Base-by-base conservation (phyloP, 139 green algal species). In the Medakamo hakoo region DNA sequence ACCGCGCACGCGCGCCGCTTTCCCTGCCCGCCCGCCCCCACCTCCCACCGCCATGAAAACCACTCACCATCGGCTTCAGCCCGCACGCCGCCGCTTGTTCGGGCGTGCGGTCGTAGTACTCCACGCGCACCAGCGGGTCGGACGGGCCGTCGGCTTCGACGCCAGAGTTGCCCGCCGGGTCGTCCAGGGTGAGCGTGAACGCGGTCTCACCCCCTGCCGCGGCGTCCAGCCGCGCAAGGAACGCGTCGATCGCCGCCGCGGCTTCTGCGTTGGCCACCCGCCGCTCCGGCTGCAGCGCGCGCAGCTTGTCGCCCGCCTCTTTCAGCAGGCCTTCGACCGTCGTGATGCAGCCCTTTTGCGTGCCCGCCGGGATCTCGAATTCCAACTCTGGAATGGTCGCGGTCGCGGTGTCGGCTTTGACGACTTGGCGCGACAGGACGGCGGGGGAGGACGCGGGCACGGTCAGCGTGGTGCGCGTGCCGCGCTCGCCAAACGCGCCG, bases 141-240 rank as follows among this genome's bases (percentile, higher is more conserved):
- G 59, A 29, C 4, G 32, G 30, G 26, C 55, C 65, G 23, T 25
- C 28, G 9, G 67, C 60, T 49, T 83, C 72, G 4, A 86, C 65
- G 65, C 73, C 82, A 40, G 72, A 77, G 69, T 88, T 88, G 28
- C 81, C 81, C 4, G 74, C 64, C 0, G 73, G 70, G 57, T 88
- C 81, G 49, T 86, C 70, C 3, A 88, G 23, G 20, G 73, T 31
- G 16, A 88, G 26, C 14, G 81, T 88, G 62, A 88, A 88, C 2
- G 60, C 63, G 3, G 28, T 49, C 55, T 69, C 25, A 3, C 68
- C 81, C 1, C 30, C 48, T 5, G 68, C 67, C 56, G 77, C 84
- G 1, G 27, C 32, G 30, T 88, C 74, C 31, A 88, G 58, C 58
- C 76, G 68, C 29, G 61, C 59, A 22, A 67, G 40, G 49, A 84